phyloP scores from a whole-genome alignment of 129 eudicot species.

The Flaveria sonorensis region DNA sequence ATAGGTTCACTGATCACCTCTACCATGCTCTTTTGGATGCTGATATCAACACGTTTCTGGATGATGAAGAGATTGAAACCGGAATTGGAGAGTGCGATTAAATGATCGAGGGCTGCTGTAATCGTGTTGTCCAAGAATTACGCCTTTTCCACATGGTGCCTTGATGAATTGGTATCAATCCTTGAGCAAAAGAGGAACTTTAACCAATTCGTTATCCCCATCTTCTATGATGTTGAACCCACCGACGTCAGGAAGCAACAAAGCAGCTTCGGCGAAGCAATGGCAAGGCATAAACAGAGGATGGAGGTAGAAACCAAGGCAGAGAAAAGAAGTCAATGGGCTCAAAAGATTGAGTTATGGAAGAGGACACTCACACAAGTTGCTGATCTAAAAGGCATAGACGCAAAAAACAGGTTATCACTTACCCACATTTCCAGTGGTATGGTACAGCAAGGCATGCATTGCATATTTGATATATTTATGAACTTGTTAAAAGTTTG shows the following conservation, averaged over 20 bases:
- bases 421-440: not conserved
- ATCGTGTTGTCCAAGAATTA: slow-evolving; percentile 2
- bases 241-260: slow-evolving; percentile 4
- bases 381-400: slow-evolving; percentile 4
- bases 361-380: slow-evolving; percentile 3
- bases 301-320: not conserved
- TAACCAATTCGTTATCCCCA: slow-evolving; percentile 1
- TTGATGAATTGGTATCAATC: not conserved
- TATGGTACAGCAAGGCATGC: not conserved
- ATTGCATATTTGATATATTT: not conserved
- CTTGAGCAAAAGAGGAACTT: not conserved
- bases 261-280: slow-evolving; percentile 2
- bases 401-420: not conserved
- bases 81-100: not conserved
- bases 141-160: slow-evolving; percentile 1
- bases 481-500: too few species aligned
- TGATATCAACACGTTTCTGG: not conserved
- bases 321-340: slow-evolving; percentile 1
- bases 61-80: slow-evolving; percentile 6
- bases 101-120: not conserved
- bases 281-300: not conserved
- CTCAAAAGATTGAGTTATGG: not conserved
- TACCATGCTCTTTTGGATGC: not conserved
- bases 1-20: slow-evolving; percentile 1
- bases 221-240: not conserved